A percentile compares a stretch with the other conserved stretches of the same genome.
phyloP scores from a whole-genome alignment of 208 protist species.

The Acanthamoeba rhysodes region DNA sequence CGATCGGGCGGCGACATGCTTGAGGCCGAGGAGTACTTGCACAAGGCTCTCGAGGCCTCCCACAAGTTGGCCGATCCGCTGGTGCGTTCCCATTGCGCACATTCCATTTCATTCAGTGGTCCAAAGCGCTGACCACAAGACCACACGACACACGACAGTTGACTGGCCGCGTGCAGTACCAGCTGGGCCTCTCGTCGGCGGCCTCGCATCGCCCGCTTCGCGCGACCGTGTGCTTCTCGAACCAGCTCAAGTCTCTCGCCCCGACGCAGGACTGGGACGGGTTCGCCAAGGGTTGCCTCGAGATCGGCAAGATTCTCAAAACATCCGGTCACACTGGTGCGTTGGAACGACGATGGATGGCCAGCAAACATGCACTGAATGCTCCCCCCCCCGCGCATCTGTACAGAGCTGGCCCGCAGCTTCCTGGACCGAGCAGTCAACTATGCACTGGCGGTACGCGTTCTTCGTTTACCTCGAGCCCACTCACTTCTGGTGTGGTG shows the following conservation, averaged over 20 bases:
- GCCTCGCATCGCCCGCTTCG: background rate
- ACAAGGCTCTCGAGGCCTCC: background rate
- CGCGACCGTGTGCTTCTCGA: background rate
- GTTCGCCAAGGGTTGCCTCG: background rate
- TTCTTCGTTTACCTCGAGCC: too few relatives aligned
- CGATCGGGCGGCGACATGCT: background rate
- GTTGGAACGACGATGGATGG: too few relatives aligned
- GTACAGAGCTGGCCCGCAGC: background rate
- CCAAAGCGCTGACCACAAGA: background rate
- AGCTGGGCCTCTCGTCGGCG: background rate
- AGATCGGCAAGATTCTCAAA: constrained; percentile 6
- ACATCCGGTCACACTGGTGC: background rate
- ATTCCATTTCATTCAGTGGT: too few relatives aligned
- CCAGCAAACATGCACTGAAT: background rate
- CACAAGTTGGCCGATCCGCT: background rate
- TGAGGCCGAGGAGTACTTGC: background rate
- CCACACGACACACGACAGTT: background rate
- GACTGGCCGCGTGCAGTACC: background rate
- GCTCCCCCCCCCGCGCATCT: background rate
- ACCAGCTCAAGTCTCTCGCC: background rate
- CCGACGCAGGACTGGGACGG: constrained; percentile 4
- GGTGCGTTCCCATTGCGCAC: background rate
- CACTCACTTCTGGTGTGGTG: too few relatives aligned
- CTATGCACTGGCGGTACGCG: background rate
- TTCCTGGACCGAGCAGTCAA: background rate